Base-by-base conservation (phyloP, 2,329 filamentous ascomycete genomes). In the Botrytis hyacinthi region DNA sequence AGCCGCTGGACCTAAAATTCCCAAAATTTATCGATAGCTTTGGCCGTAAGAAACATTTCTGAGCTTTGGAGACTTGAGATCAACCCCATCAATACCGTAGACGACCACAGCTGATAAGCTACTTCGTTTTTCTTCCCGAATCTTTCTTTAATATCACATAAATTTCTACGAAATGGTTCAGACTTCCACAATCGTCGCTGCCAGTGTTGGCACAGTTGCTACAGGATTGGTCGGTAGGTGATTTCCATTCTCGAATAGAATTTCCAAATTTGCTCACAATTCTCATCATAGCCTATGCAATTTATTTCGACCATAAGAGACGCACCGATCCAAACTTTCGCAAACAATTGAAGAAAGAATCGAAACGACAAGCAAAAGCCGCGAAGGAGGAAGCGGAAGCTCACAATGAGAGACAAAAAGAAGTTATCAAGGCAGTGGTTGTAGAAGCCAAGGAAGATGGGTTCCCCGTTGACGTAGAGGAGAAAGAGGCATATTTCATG, bases 401-500 rank as follows among this genome's bases (percentile, higher is more conserved):
- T 74, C 87, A 89, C 77, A 87, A 87, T 76, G 86, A 88, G 78
- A 86, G 87, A 82, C 91, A 93, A 85, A 90, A 91, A 81, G 88
- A 93, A 82, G 85, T 87, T 79, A 93, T 99, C 84, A 92, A 91
- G 84, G 83, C 84, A 73, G 90, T 89, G 70, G 92, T 98, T 67
- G 90, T 94, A 79, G 88, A 92, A 79, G 94, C 95, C 79, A 93
- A 94, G 85, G 92, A 93, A 74, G 94, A 97, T 83, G 96, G 95
- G 73, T 98, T 97, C 88, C 96, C 96, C 67, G 87, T 88, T 61
- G 93, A 94, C 80, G 90, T 95, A 51, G 95, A 98, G 83, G 94
- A 97, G 86, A 94, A 93, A 82, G 96, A 99, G 87, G 89, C 90
- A 75, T 99, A 93, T 87, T 99, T 99, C 85, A 97, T 98, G 90